A percentile compares a stretch with the other conserved stretches of the same genome.
These are phyloP conservation scores for Neopestalotiopsis clavispora DNA, from an alignment of 2,329 filamentous ascomycete genomes.

Conservation along the genomic window DNA sequence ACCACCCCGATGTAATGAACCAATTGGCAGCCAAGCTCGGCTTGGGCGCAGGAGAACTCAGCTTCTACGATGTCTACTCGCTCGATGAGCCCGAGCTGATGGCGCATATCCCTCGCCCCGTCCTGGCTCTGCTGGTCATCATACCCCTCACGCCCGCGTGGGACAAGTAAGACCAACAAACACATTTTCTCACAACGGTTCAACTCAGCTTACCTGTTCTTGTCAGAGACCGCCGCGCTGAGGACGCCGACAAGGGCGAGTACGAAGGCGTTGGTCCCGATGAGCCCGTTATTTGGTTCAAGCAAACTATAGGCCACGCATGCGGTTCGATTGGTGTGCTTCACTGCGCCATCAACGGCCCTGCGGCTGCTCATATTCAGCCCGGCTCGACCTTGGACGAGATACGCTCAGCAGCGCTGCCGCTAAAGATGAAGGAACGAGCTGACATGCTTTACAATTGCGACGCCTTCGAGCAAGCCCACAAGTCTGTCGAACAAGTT, in stretches of 20 bases:
- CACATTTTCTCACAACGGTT: no score
- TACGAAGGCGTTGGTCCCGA: slow-evolving; percentile 44
- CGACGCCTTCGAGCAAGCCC: slow-evolving; percentile 71
- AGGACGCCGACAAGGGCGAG: slow-evolving; percentile 26
- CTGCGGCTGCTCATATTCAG: slow-evolving; percentile 58
- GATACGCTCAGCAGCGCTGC: slow-evolving; percentile 66
- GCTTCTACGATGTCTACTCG: slow-evolving; percentile 83
- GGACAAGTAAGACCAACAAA: slow-evolving; percentile 20
- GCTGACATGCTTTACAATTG: slow-evolving; percentile 76
- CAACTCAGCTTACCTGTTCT: no score
- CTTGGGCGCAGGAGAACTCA: slow-evolving; percentile 63
- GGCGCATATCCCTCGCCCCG: slow-evolving; percentile 76
- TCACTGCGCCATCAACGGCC: slow-evolving; percentile 75
- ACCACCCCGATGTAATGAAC: slow-evolving; percentile 81
- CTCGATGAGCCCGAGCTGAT: slow-evolving; percentile 80
- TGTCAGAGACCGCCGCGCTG: slow-evolving; percentile 41
- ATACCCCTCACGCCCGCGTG: slow-evolving; percentile 65
- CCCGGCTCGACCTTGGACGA: slow-evolving; percentile 59
- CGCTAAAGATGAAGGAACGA: slow-evolving; percentile 63
- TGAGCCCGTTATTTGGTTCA: slow-evolving; percentile 81
- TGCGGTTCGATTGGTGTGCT: slow-evolving; percentile 81
- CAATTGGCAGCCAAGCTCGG: slow-evolving; percentile 73
- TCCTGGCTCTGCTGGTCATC: slow-evolving; percentile 78
- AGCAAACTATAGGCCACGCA: slow-evolving; percentile 82
- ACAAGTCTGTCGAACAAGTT: slow-evolving; percentile 69